Conservation (phyloP, 2,329 filamentous ascomycete genomes). For the Alternaria angustiovoidea region DNA sequence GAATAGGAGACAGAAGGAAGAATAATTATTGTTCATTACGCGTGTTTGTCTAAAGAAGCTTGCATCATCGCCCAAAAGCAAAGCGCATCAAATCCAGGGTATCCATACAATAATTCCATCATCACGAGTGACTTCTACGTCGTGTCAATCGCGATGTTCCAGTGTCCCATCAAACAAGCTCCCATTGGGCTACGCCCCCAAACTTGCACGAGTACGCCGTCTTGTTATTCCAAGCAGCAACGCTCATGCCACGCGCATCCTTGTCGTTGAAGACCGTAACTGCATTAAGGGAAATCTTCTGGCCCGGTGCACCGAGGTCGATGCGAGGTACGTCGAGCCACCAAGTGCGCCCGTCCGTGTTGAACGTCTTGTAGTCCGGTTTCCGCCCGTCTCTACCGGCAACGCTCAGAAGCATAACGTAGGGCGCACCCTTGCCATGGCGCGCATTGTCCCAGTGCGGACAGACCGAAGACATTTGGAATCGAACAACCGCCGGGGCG, state of each 20-base stretch:
- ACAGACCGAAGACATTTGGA: constrained; percentile 82
- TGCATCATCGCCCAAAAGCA: neutral
- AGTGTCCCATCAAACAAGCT: constrained; percentile 52
- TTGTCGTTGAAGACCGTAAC: constrained; percentile 63
- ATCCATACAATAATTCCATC: constrained; percentile 15
- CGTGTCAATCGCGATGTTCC: neutral
- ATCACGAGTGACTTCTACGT: neutral
- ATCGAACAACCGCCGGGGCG: constrained; percentile 64
- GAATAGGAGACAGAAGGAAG: neutral
- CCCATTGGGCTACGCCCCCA: constrained; percentile 63
- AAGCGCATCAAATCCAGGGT: constrained; percentile 13
- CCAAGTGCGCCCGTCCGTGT: constrained; percentile 79
- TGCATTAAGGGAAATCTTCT: constrained; percentile 71
- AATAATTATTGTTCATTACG: constrained; percentile 1
- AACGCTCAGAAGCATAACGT: constrained; percentile 74
- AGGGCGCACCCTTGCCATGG: constrained; percentile 71
- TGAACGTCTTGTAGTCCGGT: constrained; percentile 72
- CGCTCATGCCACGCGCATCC: constrained; percentile 63
- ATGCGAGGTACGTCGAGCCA: constrained; percentile 73
- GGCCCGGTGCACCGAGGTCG: constrained; percentile 60
- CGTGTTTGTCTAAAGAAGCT: neutral
- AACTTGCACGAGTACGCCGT: constrained; percentile 50
- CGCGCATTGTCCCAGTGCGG: constrained; percentile 81
- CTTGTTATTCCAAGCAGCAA: constrained; percentile 50
- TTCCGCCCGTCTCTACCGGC: constrained; percentile 69